Evolutionary conservation across 805 yeast genomes (phyloP), one percentile per base, ranked within the genome.

Genomic region (Vanderwaltozyma verrucispora): DNA sequence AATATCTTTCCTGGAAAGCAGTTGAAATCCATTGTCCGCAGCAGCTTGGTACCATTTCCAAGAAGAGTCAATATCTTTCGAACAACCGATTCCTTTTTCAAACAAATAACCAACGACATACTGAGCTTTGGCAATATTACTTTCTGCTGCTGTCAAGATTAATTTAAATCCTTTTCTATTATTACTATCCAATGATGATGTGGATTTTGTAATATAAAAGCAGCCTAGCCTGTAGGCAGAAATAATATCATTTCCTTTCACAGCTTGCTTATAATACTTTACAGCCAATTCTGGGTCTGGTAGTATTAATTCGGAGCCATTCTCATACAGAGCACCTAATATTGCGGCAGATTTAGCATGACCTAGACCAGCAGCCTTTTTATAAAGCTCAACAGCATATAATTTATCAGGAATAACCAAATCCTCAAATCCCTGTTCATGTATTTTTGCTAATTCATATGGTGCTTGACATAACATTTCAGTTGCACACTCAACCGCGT

Each of bases 191-290:
- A 88, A 67, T 37, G 70, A 71, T 13, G 88, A 85, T 24, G 80
- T 85, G 27, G 81, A 75, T 0, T 96, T 96, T 16, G 83, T 82
- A 59, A 87, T 68, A 57, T 87, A 88, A 95, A 95, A 87, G 2
- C 96, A 95, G 54, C 95, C 86, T 65, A 88, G 68, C 2, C 94
- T 85, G 51, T 86, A 68, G 92, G 87, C 89, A 9, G 94, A 77
- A 35, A 73, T 77, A 1, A 89, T 70, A 56, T 88, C 94, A 5
- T 95, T 95, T 2, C 78, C 78, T 19, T 77, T 57, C 0, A 96
- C 95, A 0, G 94, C 94, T 45, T 80, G 76, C 1, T 94, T 85
- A 58, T 83, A 87, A 56, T 86, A 88, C 56, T 87, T 95, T 30
- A 88, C 81, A 1, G 92, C 80, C 33, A 88, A 66, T 45, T 82